Conservation (phyloP, 257 asterid genomes). For the Capsicum rhomboideum region DNA sequence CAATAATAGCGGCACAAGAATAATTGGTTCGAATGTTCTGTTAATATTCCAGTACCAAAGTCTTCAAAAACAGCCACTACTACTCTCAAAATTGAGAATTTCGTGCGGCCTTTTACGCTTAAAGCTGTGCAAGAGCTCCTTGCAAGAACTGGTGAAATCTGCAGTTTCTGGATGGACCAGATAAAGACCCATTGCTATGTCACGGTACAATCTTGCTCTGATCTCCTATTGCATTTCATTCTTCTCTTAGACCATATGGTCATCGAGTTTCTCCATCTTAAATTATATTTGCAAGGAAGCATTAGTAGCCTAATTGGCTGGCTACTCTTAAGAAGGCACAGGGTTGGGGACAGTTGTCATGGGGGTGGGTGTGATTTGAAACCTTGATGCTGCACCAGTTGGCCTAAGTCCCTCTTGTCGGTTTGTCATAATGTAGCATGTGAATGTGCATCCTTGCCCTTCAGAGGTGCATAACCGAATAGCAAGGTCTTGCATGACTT, state of each 20-base stretch:
- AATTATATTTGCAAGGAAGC: background rate
- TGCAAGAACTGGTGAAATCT: conserved; percentile 16
- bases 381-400: background rate
- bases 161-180: conserved; percentile 35
- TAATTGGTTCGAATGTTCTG: background rate
- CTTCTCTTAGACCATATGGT: background rate
- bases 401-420: background rate
- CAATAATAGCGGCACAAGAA: background rate
- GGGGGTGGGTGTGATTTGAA: background rate
- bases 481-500: background rate
- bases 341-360: background rate
- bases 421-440: background rate
- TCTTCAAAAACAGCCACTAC: conserved; percentile 24
- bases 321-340: background rate
- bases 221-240: background rate
- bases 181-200: conserved; percentile 40
- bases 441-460: background rate
- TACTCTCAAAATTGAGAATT: conserved; percentile 29
- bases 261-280: background rate
- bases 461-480: background rate
- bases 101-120: conserved; percentile 29
- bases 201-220: conserved; percentile 15
- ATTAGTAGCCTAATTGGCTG: background rate
- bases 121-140: conserved; percentile 37
- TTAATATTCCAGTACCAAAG: conserved; percentile 19